phyloP scores from a whole-genome alignment of 257 asterid species.

The Nicotiana tomentosiformis region DNA sequence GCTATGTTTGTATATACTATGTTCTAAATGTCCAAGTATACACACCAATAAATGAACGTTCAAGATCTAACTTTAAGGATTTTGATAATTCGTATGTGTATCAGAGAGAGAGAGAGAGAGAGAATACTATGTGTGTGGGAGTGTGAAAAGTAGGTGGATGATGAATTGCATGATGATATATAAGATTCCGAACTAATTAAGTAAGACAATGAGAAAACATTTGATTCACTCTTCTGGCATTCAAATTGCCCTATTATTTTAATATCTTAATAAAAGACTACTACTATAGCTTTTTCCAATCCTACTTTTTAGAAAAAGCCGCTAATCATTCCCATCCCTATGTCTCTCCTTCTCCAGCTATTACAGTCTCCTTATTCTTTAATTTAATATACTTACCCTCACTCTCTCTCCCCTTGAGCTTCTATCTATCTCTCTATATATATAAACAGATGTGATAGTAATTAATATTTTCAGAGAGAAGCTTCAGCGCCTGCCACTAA shows the following conservation, averaged over 20 bases:
- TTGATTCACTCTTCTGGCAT: slow-evolving; percentile 27
- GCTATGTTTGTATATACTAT: not conserved
- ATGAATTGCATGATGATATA: slow-evolving; percentile 7
- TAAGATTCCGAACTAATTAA: slow-evolving; percentile 27
- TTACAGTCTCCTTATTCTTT: slow-evolving; percentile 9
- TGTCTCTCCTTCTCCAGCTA: slow-evolving; percentile 39
- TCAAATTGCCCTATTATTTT: slow-evolving; percentile 29
- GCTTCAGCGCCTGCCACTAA: not conserved
- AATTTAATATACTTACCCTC: not conserved
- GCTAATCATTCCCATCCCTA: slow-evolving; percentile 22
- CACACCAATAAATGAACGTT: slow-evolving; percentile 5
- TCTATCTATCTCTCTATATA: not conserved
- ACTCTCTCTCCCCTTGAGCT: not conserved
- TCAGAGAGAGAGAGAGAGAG: not conserved
- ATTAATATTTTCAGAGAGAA: not conserved
- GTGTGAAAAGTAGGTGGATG: slow-evolving; percentile 12
- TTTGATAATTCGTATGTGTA: slow-evolving; percentile 13
- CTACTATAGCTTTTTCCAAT: slow-evolving; percentile 22
- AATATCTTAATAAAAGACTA: slow-evolving; percentile 4
- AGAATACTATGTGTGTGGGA: not conserved
- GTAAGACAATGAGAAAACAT: slow-evolving; percentile 44
- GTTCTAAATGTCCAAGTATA: not conserved
- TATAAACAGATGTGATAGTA: not conserved
- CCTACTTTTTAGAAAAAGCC: slow-evolving; percentile 26
- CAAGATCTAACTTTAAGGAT: slow-evolving; percentile 7